Evolutionary conservation across 345 rosid species (phyloP), one percentile per base, ranked within the genome.

Genomic region (Ailanthus altissimus): DNA sequence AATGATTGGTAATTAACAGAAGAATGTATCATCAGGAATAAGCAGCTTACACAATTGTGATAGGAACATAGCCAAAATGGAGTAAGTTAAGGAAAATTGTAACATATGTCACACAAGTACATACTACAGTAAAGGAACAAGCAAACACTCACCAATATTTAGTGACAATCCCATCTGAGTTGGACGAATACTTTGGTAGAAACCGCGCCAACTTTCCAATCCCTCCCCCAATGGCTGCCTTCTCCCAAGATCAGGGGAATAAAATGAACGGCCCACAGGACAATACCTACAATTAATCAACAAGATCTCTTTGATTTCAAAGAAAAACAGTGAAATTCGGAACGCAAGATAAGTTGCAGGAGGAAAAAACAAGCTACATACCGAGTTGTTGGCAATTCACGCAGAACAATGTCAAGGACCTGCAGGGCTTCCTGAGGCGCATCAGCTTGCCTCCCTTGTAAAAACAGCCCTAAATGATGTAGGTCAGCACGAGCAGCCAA

Each of bases 371-470:
- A 70, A 5, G 64, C 68, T 58, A 60, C 60, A 6, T 88, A 90
- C 94, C 88, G 83, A 32, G 88, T 67, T 64, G 96, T 92, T 64
- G 98, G 98, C 78, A 92, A 86, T 86, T 94, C 98, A 20, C 97
- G 97, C 76, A 94, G 88, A 79, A 94, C 98, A 85, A 93, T 94
- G 83, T 94, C 98, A 63, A 94, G 98, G 83, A 94, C 97, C 82
- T 94, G 98, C 64, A 94, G 91, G n/a, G 94, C 98, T 85, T 91
- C 98, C 81, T 94, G 97, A 4, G 98, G 97, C 5, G 98, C 97
- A 84, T 93, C 98, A 42, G 97, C 89, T 84, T 91, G 97, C 84
- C 77, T 88, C 59, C 98, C 98, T 74, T 88, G 91, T 83, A 94
- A 81, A 79, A 94, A 94, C 68, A 89, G 91, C 20, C 93, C 97